These are phyloP conservation scores for Vigna hirtella DNA, from an alignment of 306 rosid genomes.

Conservation along the genomic window DNA sequence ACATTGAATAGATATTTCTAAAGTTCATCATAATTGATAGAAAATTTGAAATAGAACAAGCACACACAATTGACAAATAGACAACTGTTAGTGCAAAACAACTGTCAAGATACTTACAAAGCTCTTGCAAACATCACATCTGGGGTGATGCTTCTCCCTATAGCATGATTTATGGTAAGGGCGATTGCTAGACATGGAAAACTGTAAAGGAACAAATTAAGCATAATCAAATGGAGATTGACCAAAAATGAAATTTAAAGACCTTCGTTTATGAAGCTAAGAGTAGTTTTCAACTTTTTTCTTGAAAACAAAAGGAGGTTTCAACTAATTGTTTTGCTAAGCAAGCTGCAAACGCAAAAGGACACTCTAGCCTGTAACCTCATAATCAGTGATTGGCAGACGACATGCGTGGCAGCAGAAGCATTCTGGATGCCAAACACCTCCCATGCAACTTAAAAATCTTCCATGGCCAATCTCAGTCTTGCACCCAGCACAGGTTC, in stretches of 20 bases:
- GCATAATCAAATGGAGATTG: conserved; percentile 32
- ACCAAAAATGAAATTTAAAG: conserved; percentile 18
- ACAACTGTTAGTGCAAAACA: conserved; percentile 38
- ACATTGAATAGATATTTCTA: no score
- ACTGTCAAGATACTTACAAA: conserved; percentile 65
- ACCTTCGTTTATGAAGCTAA: conserved; percentile 26
- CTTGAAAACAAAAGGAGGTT: neutral
- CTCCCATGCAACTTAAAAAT: conserved; percentile 86
- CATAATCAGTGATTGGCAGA: conserved; percentile 84
- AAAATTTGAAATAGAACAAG: conserved; percentile 30
- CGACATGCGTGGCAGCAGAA: conserved; percentile 80
- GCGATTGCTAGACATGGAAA: conserved; percentile 78
- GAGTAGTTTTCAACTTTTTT: conserved; percentile 17
- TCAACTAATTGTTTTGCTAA: conserved; percentile 19
- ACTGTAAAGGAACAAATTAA: conserved; percentile 61
- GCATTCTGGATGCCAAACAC: conserved; percentile 94
- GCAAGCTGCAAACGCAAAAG: conserved; percentile 24
- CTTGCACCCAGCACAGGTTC: conserved; percentile 96
- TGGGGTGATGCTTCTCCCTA: conserved; percentile 86
- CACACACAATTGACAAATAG: conserved; percentile 23
- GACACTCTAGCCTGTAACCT: conserved; percentile 58
- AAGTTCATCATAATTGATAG: neutral
- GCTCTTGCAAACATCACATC: conserved; percentile 90
- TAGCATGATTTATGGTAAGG: conserved; percentile 94
- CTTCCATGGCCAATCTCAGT: conserved; percentile 82